These are phyloP conservation scores for Clathrospora elynae DNA, from an alignment of 2,329 filamentous ascomycete genomes.

Conservation along the genomic window DNA sequence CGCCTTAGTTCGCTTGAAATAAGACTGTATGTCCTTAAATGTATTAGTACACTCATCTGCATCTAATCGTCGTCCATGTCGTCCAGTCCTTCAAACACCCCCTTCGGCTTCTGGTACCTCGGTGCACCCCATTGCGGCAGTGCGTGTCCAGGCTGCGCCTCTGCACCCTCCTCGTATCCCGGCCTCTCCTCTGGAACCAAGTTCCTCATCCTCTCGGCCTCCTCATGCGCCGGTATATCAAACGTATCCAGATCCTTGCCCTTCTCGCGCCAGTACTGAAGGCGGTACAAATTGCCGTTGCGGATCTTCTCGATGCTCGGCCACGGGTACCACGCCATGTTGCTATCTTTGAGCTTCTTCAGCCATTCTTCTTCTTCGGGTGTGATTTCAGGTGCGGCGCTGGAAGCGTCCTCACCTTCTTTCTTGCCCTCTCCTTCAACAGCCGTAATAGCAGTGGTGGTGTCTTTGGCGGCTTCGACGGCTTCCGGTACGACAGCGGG, in stretches of 20 bases:
- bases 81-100: slow-evolving; percentile 11
- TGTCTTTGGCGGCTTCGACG: slow-evolving; percentile 28
- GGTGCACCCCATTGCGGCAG: slow-evolving; percentile 3
- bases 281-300: slow-evolving; percentile 63
- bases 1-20: too few relatives aligned
- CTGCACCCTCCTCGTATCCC: neutral
- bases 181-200: slow-evolving; percentile 1
- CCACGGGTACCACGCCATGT: slow-evolving; percentile 71
- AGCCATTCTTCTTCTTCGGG: slow-evolving; percentile 44
- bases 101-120: slow-evolving; percentile 4
- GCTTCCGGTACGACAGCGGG: slow-evolving; percentile 35
- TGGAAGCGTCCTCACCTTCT: slow-evolving; percentile 18
- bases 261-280: slow-evolving; percentile 31
- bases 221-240: slow-evolving; percentile 29
- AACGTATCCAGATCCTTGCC: slow-evolving; percentile 28
- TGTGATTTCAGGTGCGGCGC: slow-evolving; percentile 28
- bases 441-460: too few relatives aligned
- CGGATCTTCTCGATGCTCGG: slow-evolving; percentile 72
- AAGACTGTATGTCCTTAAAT: too few relatives aligned
- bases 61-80: slow-evolving; percentile 11
- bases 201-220: slow-evolving; percentile 24
- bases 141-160: neutral
- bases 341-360: slow-evolving; percentile 37
- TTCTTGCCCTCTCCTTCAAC: slow-evolving; percentile 21
- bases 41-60: too few relatives aligned